Evolutionary conservation across 495 filamentous ascomycete species (phyloP), one percentile per base, ranked within the genome.

Genomic region (Lentithecium fluviatile): DNA sequence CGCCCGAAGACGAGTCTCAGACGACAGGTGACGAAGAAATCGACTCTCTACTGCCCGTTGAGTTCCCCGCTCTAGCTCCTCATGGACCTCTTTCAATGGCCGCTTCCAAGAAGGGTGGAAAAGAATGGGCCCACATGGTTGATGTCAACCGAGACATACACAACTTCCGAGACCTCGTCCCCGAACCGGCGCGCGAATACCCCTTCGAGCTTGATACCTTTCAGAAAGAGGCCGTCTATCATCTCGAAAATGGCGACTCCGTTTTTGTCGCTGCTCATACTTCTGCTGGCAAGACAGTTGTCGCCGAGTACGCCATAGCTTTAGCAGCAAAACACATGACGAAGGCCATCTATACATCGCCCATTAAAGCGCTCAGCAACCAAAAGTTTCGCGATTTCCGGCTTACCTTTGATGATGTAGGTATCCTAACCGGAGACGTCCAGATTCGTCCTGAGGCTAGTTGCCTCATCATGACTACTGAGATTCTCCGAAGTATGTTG

Each of bases 181-280:
- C 95, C 0, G 88, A 96, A 63, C 96, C 96, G 91, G 94, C 94
- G 2, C 83, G 87, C 55, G 89, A 91, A 65, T 98, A 91, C 90
- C 91, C 91, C 6, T 98, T 98, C 60, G 94, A 98, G 71, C 83
- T 97, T 17, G 94, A 98, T 65, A 96, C 88, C 0, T 98, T 98
- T 75, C 94, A 98, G 67, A 98, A 97, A 69, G 94, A 98, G 74
- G 94, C 94, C 12, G 87, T 98, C 10, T 98, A 97, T 69, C 95
- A 98, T 75, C 83, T 98, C 15, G 94, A 98, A 70, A 88, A 88
- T 66, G 93, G 93, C 20, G 94, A 98, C 70, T 97, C 94, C 0
- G 94, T 98, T 38, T 98, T 98, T 69, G 95, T 98, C 25, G 94
- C 95, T n/a, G 94, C 94, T 4, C 94, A 98, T 72, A 98, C 94